A percentile compares a stretch with the other conserved stretches of the same genome.
Conservation (phyloP, 2,329 filamentous ascomycete species). For the Dactylellina sp. region DNA sequence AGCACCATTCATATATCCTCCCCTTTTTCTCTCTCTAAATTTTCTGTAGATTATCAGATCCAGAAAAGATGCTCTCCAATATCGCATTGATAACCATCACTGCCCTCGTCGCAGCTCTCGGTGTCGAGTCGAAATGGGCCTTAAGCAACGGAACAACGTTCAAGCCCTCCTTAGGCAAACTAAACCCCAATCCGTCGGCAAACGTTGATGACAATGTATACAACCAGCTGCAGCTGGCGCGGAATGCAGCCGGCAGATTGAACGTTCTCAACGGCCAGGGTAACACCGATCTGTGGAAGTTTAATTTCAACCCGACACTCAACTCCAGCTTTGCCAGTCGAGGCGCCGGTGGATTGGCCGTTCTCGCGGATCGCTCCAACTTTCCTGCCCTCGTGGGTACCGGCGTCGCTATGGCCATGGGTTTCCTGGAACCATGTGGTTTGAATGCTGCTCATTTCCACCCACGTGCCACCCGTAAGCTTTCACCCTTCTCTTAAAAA, state of each 20-base stretch:
- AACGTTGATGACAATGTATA: constrained; percentile 24
- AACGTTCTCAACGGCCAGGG: constrained; percentile 27
- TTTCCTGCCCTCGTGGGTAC: constrained; percentile 32
- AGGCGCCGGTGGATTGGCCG: constrained; percentile 40
- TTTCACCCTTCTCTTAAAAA: background rate
- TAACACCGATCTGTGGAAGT: constrained; percentile 28
- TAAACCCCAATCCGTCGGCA: constrained; percentile 27
- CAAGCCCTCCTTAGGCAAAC: constrained; percentile 15
- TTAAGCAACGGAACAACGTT: constrained; percentile 24
- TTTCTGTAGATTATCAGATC: no score
- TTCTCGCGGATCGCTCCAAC: constrained; percentile 56
- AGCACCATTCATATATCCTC: no score
- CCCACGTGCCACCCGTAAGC: constrained; percentile 36
- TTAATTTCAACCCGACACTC: constrained; percentile 37
- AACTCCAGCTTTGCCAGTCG: constrained; percentile 13
- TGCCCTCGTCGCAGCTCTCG: constrained; percentile 4
- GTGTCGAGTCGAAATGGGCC: constrained; percentile 26
- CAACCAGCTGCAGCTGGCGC: constrained; percentile 24
- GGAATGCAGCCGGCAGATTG: constrained; percentile 21
- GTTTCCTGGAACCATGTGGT: constrained; percentile 31
- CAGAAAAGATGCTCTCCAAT: constrained; percentile 13
- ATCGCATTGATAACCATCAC: constrained; percentile 6
- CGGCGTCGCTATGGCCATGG: constrained; percentile 35
- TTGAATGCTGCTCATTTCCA: constrained; percentile 39
- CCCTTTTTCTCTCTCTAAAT: no score